Evolutionary conservation across 257 asterid genomes (phyloP), one percentile per base, ranked within the genome.

Genomic region (Primulina tabacum): DNA sequence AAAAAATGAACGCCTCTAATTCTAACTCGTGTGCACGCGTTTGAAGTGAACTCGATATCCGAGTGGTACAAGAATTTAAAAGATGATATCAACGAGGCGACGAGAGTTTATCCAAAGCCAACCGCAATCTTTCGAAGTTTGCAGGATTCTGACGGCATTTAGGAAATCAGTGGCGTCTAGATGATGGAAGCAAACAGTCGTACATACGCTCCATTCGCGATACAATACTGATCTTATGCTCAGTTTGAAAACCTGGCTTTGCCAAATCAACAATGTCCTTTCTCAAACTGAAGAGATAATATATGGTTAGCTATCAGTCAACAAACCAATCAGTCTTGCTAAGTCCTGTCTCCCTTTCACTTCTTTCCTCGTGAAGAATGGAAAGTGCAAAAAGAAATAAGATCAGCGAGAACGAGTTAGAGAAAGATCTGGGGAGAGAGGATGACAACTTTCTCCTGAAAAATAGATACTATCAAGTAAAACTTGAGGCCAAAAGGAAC

Each of bases 161-260:
- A 3, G 26, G 67, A 33, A 28, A 24, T 37, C 82, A 86, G 14
- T 79, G 77, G 35, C 86, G 88, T 71, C 62, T 81, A 30, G 85
- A 73, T 4, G 92, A 71, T 1, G 97, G 99, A 71, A 90, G 96
- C 85, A 93, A 82, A 80, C 99, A 93, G 70, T 90, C 95, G n/a
- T 93, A 93, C 60, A 24, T 24, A 24, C 91, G 83, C 76, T 73
- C 92, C 94, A 93, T 73, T 60, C 96, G 92, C 26, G 89, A 85
- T 16, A 80, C 77, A 58, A 87, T 86, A 38, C 73, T 65, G 55
- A 90, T 87, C 83, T 91, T 93, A 14, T 82, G 70, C 29, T 74
- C 83, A 29, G 86, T 71, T 70, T 71, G 78, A 30, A 90, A 61
- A 64, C 83, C 83, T 60, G 97, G 97, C 76, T 89, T 93, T 6